Evolutionary conservation across 78 protist genomes (phyloP).

Genomic region (Goniomonas avonlea): DNA sequence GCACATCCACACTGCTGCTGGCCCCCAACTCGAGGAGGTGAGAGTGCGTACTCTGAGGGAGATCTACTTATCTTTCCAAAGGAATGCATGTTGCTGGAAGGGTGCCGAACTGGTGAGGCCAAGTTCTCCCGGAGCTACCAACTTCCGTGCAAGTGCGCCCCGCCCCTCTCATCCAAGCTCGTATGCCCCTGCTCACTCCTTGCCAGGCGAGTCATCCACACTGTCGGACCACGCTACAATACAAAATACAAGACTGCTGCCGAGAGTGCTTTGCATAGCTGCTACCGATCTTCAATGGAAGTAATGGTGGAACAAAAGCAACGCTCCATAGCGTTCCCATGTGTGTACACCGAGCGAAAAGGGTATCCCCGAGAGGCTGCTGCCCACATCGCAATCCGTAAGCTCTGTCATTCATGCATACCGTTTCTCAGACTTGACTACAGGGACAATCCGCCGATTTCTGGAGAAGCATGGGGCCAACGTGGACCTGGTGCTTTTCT

Average conservation of each 20-base stretch:
- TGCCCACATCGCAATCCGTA: slow-evolving; percentile 1
- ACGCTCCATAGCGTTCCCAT: not conserved
- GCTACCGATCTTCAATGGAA: slow-evolving; percentile 32
- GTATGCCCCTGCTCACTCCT: not conserved
- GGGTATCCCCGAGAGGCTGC: not conserved
- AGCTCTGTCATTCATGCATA: no score
- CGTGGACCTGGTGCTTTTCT: slow-evolving; percentile 11
- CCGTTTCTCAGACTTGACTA: no score
- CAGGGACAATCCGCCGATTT: slow-evolving; percentile 36
- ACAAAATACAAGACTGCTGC: slow-evolving; percentile 41
- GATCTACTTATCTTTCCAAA: not conserved
- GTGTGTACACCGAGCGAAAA: not conserved
- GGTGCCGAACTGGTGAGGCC: slow-evolving; percentile 38
- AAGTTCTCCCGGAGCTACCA: not conserved
- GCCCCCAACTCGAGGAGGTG: slow-evolving; percentile 17
- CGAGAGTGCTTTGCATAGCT: slow-evolving; percentile 39
- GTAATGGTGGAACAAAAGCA: not conserved
- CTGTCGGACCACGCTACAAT: slow-evolving; percentile 47
- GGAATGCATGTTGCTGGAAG: slow-evolving; percentile 10
- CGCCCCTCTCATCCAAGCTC: not conserved
- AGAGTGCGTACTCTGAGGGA: not conserved
- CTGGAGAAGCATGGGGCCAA: slow-evolving; percentile 3
- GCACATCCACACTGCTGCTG: not conserved
- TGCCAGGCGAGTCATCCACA: slow-evolving; percentile 24
- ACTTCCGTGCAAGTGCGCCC: not conserved